Evolutionary conservation across 495 filamentous ascomycete species (phyloP).

Genomic region (Podospora sp.): DNA sequence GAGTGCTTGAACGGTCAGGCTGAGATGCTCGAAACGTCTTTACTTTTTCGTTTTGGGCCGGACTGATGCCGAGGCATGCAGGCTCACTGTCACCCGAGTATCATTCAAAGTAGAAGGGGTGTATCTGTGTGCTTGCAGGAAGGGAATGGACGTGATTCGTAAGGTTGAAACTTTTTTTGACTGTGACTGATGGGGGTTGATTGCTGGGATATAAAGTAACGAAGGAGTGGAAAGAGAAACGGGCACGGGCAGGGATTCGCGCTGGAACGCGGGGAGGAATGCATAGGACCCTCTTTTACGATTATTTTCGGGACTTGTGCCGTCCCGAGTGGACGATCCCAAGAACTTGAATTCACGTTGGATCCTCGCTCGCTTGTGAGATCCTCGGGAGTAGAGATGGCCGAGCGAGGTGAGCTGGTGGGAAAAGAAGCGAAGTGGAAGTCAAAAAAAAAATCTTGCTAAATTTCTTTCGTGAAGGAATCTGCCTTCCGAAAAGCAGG

Average conservation of each 20-base stretch:
- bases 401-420: not conserved
- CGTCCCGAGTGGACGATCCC: not conserved
- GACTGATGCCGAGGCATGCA: conserved; percentile 1
- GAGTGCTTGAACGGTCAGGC: not conserved
- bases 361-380: not conserved
- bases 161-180: not conserved
- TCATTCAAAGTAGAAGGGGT: not conserved
- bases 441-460: conserved; percentile 11
- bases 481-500: not conserved
- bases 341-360: not conserved
- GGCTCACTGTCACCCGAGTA: conserved; percentile 3
- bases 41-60: not conserved
- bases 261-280: conserved; percentile 5
- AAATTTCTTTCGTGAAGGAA: not conserved
- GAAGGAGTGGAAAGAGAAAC: not conserved
- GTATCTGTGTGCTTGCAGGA: conserved; percentile 6
- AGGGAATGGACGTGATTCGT: not conserved
- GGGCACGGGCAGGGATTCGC: conserved; percentile 3
- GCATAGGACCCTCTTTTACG: not conserved
- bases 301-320: not conserved
- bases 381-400: not conserved
- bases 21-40: not conserved
- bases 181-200: not conserved
- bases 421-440: no score
- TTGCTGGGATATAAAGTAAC: conserved; percentile 9